phyloP scores from a whole-genome alignment of 768 basidiomycete genomes.

The Leccinum barrowsii region DNA sequence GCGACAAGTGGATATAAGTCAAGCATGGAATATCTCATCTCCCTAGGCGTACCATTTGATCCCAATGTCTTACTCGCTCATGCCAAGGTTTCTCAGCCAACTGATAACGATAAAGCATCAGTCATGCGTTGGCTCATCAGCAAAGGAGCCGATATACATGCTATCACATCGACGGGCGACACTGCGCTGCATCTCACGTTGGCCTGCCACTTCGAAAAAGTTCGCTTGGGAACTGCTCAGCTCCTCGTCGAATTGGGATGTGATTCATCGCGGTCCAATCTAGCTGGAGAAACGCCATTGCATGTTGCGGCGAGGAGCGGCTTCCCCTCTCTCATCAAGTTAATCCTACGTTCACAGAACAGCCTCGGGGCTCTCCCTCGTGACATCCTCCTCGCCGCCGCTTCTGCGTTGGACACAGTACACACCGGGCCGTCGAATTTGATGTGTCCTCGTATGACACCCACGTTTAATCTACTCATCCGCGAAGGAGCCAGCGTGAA shows the following conservation, averaged over 20 bases:
- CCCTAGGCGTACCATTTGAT: background rate
- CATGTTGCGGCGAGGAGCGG: constrained; percentile 1
- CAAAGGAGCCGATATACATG: background rate
- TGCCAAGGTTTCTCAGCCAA: background rate
- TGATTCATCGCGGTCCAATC: background rate
- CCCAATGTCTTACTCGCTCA: background rate
- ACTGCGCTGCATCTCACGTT: constrained; percentile 1
- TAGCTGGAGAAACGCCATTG: background rate
- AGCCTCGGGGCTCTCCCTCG: background rate
- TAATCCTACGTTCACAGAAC: background rate
- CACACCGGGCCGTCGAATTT: background rate
- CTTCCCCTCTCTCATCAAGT: background rate
- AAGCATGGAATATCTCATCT: constrained; percentile 1
- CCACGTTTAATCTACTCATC: background rate
- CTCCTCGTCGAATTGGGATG: constrained; percentile 1
- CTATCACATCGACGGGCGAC: background rate
- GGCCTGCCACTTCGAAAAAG: background rate
- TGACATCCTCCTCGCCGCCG: background rate
- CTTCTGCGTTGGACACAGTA: background rate
- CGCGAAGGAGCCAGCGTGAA: background rate
- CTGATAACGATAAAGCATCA: background rate
- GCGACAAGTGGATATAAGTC: background rate
- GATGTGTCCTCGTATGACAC: background rate
- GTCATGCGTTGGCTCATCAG: background rate
- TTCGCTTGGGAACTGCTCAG: background rate